These are phyloP conservation scores for Chlamydomonas reinhardtii DNA, from an alignment of 163 green algal genomes.

Conservation along the genomic window DNA sequence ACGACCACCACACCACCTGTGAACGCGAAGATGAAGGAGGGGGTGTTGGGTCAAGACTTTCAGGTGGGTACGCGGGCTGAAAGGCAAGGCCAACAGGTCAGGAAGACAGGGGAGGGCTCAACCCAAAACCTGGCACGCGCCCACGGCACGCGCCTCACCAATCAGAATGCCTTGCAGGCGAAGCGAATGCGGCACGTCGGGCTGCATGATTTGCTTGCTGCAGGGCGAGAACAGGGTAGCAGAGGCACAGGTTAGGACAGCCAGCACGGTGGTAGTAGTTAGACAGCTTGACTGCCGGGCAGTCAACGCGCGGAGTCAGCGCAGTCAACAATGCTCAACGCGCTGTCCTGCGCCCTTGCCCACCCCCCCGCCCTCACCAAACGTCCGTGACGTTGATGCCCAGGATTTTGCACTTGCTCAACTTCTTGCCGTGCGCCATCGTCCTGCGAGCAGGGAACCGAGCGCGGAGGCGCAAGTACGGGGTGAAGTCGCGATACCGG, in stretches of 20 bases:
- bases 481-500: too few species aligned
- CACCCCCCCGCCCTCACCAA: conserved; percentile 64
- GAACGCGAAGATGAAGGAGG: conserved; percentile 69
- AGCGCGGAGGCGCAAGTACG: background rate
- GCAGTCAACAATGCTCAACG: too few species aligned
- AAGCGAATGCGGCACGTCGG: conserved; percentile 87
- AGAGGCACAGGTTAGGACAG: background rate
- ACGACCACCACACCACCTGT: conserved; percentile 83
- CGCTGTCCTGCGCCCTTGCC: too few species aligned
- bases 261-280: too few species aligned
- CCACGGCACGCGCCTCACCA: conserved; percentile 34
- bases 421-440: conserved; percentile 83
- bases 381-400: conserved; percentile 76
- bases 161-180: conserved; percentile 84
- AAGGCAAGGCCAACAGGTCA: too few species aligned
- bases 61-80: too few species aligned
- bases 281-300: too few species aligned
- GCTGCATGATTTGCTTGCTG: conserved; percentile 85
- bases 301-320: too few species aligned
- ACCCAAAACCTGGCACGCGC: too few species aligned
- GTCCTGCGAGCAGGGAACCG: conserved; percentile 61
- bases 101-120: too few species aligned
- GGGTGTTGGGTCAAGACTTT: too few species aligned
- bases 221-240: background rate
- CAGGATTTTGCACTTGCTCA: conserved; percentile 78